Conservation (phyloP, 371 early-diverging fungal genomes). For the Smittium culicis region DNA sequence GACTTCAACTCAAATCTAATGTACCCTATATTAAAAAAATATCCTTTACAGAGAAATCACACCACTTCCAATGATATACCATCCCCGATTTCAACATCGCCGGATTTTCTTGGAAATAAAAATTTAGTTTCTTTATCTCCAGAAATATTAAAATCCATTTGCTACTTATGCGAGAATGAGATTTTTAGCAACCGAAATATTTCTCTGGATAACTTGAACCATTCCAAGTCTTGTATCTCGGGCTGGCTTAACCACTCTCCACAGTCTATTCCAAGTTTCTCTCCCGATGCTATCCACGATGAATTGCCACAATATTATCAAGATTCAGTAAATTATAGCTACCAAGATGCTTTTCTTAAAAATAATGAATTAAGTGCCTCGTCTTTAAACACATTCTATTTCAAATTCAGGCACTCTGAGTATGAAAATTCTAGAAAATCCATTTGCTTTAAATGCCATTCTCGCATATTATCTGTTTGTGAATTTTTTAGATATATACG, state of each 20-base stretch:
- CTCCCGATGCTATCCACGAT: not conserved
- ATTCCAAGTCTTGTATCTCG: not conserved
- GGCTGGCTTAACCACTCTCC: not conserved
- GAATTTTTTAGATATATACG: constrained; percentile 6
- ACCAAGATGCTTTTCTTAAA: not conserved
- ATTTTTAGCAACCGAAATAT: not conserved
- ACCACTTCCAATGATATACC: not conserved
- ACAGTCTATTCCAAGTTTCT: not conserved
- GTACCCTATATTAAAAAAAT: not conserved
- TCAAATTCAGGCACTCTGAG: constrained; percentile 2
- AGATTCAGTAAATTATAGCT: too few species aligned
- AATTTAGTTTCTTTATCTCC: not conserved
- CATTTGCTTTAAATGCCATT: constrained; percentile 7
- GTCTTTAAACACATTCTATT: not conserved
- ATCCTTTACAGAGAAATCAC: not conserved
- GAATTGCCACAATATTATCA: not conserved
- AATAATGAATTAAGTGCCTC: not conserved
- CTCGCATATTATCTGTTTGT: constrained; percentile 8
- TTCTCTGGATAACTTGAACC: not conserved
- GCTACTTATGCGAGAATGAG: not conserved
- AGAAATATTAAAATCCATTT: not conserved
- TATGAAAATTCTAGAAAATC: constrained; percentile 1
- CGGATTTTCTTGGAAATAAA: not conserved
- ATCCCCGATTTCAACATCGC: not conserved
- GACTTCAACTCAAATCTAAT: not conserved